Evolutionary conservation across 2,329 filamentous ascomycete species (phyloP).

Genomic region (Xylaria sp.): DNA sequence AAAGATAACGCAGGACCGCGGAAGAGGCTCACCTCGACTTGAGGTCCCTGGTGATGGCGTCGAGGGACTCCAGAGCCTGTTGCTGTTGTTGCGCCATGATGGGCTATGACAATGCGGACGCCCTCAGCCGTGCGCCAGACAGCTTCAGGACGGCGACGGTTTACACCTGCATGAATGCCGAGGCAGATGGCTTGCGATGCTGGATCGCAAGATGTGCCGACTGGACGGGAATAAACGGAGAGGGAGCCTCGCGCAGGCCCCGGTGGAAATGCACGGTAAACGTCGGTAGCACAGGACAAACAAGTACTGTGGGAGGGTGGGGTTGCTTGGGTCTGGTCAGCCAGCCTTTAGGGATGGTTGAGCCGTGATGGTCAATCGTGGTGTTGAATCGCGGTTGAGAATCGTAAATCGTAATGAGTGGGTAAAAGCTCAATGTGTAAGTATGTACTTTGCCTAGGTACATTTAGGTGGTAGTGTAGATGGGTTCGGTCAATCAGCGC

Average conservation of each 20-base stretch:
- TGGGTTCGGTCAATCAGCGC: not conserved
- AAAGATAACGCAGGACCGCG: not conserved
- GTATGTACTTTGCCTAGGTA: not conserved
- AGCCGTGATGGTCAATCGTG: constrained; percentile 2
- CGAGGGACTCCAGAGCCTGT: constrained; percentile 66
- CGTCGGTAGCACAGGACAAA: not conserved
- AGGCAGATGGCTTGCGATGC: constrained; percentile 40
- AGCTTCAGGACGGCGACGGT: constrained; percentile 46
- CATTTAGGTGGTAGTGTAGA: not conserved
- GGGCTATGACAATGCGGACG: constrained; percentile 36
- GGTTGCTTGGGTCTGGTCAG: not conserved
- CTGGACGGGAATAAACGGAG: constrained; percentile 3
- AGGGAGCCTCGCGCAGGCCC: not conserved
- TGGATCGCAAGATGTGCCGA: constrained; percentile 38
- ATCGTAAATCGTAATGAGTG: constrained; percentile 2
- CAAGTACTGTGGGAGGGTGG: not conserved
- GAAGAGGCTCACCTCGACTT: constrained; percentile 60
- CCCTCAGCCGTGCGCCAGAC: constrained; percentile 47
- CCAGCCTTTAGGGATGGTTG: not conserved
- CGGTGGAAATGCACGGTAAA: not conserved
- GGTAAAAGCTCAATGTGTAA: too few species aligned
- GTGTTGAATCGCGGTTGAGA: not conserved
- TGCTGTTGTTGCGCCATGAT: constrained; percentile 60
- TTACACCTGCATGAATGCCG: constrained; percentile 43
- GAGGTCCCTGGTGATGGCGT: constrained; percentile 65